A percentile compares a stretch with the other conserved stretches of the same genome.
Evolutionary conservation across 345 rosid species (phyloP).

Genomic region (Cardamine resedifolia): DNA sequence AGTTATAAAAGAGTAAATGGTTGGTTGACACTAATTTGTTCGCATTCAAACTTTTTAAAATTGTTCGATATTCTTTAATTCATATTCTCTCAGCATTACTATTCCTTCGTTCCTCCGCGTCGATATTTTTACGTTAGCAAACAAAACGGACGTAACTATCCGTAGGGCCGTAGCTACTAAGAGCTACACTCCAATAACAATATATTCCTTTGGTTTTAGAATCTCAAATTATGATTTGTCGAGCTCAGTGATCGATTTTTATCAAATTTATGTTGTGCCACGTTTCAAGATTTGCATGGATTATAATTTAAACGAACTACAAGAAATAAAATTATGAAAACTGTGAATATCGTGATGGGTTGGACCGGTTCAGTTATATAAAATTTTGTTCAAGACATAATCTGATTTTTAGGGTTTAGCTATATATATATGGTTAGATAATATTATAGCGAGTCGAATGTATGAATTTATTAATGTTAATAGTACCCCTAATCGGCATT

Average conservation of each 20-base stretch:
- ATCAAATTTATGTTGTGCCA: constrained; percentile 11
- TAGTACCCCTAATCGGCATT: background rate
- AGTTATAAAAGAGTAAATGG: background rate
- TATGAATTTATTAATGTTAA: background rate
- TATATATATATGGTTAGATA: background rate
- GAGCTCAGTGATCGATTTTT: background rate
- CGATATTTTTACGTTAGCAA: constrained; percentile 34
- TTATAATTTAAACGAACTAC: background rate
- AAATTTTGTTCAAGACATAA: background rate
- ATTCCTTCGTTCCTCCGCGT: constrained; percentile 41
- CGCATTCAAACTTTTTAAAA: background rate
- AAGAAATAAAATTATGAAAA: background rate
- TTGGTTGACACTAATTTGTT: constrained; percentile 21
- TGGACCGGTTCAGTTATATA: no score
- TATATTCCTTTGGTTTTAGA: constrained; percentile 23
- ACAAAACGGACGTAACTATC: constrained; percentile 38
- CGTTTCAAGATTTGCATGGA: constrained; percentile 16
- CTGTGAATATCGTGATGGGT: background rate
- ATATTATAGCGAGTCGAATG: background rate
- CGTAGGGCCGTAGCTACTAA: constrained; percentile 15
- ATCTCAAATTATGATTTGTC: constrained; percentile 7
- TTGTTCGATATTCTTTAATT: constrained; percentile 5
- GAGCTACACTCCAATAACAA: constrained; percentile 14
- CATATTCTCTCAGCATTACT: constrained; percentile 23
- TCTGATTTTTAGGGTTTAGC: background rate